Evolutionary conservation across 306 rosid species (phyloP), one percentile per base, ranked within the genome.

Genomic region (Prunus mira): DNA sequence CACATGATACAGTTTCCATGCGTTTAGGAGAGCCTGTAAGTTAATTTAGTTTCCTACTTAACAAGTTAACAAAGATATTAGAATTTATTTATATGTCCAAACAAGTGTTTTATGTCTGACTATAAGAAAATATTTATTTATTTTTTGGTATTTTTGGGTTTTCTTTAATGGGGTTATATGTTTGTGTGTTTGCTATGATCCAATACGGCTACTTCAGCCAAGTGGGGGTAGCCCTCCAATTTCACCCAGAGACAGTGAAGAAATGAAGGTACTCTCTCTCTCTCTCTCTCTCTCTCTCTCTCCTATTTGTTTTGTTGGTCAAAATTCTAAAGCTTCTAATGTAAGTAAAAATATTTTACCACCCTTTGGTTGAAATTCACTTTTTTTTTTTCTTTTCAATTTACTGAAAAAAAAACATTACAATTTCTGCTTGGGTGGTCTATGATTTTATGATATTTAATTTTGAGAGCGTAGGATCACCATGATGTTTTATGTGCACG

Each of bases 1-100:
- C 55, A 8, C 67, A 60, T 71, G 62, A 81, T 52, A 68, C 83
- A 76, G 76, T 70, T 70, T 79, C 85, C 52, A 45, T 54, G 43
- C 76, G 83, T 78, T 78, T 87, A 60, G 89, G 86, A 46, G 93
- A 91, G 52, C 69, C 88, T 81, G 98, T 94, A 82, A 87, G 94
- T 72, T 56, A 60, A 67, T 71, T 22, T 1, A 1, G 9, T 6
- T 58, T 46, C 18, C 24, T 57, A 28, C 76, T 72, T 41, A 5
- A 56, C 54, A 12, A 13, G 54, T 49, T 49, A 15, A 49, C 41
- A 49, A 49, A 12, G 13, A 13, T 49, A 49, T 49, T 49, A 49
- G 0, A 34, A 34, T 34, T 34, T 6, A 34, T 34, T 34, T 34
- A 34, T 34, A 34, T 34, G 41, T 34, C 41, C 41, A 34, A 34